Conservation (phyloP, 176 grass and related monocot genomes). For the Rhynchospora breviuscula region DNA sequence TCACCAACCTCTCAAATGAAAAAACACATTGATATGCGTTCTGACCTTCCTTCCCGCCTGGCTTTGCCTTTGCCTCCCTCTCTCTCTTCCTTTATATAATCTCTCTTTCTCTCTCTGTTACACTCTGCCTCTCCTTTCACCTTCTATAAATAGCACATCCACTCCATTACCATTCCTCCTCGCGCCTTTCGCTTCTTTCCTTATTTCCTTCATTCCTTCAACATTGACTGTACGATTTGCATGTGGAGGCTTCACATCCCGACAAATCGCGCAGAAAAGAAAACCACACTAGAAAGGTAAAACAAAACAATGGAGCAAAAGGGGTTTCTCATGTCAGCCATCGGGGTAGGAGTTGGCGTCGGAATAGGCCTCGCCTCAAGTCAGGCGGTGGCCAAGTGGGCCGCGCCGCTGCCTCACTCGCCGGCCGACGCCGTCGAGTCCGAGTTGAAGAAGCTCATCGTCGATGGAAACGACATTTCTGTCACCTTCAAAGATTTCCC, state of each 20-base stretch:
- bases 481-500: constrained; percentile 80
- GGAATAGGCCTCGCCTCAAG: constrained; percentile 68
- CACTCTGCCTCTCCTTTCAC: not conserved
- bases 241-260: not conserved
- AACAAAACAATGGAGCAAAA: constrained; percentile 82
- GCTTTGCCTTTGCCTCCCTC: not conserved
- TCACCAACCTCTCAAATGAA: not conserved
- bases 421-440: constrained; percentile 50
- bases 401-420: not conserved
- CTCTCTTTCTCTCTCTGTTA: too few relatives aligned
- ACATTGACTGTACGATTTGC: not conserved
- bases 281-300: not conserved
- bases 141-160: constrained; percentile 44
- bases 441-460: constrained; percentile 60
- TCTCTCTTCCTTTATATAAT: not conserved
- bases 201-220: not conserved
- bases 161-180: constrained; percentile 15
- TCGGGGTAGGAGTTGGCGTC: constrained; percentile 74
- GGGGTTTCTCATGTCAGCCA: constrained; percentile 68
- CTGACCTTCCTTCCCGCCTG: constrained; percentile 11
- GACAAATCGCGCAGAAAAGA: not conserved
- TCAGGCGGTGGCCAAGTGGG: constrained; percentile 25
- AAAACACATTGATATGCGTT: not conserved
- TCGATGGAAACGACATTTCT: constrained; percentile 51
- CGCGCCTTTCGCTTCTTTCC: constrained; percentile 23